phyloP scores from a whole-genome alignment of 2,329 filamentous ascomycete genomes.

The Aspergillus amoenus region DNA sequence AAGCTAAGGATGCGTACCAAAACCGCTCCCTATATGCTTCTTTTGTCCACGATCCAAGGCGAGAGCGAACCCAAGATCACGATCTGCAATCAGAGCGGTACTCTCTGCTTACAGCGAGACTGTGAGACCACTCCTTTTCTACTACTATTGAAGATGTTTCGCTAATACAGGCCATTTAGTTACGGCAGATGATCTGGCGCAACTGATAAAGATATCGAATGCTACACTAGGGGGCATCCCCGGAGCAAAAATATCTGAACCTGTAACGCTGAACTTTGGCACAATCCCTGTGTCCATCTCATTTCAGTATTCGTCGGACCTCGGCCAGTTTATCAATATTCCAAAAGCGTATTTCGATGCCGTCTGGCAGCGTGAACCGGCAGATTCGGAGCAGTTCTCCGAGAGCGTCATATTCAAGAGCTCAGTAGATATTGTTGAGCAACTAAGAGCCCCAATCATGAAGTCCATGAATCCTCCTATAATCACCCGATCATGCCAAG shows the following conservation, averaged over 20 bases:
- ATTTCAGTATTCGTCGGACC: slow-evolving; percentile 29
- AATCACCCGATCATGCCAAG: slow-evolving; percentile 27
- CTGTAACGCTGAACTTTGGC: slow-evolving; percentile 27
- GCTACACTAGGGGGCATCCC: slow-evolving; percentile 17
- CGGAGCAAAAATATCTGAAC: slow-evolving; percentile 22
- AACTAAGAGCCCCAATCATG: slow-evolving; percentile 30
- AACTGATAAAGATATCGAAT: slow-evolving; percentile 22
- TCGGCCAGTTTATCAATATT: slow-evolving; percentile 30
- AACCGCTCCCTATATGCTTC: slow-evolving; percentile 33
- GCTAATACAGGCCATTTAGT: slow-evolving; percentile 15
- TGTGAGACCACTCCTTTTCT: slow-evolving; percentile 20
- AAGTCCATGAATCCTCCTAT: slow-evolving; percentile 27
- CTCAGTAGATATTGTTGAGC: slow-evolving; percentile 30
- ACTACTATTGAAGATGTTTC: not conserved
- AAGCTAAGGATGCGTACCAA: slow-evolving; percentile 31
- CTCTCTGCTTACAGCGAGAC: slow-evolving; percentile 29
- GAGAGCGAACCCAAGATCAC: slow-evolving; percentile 34
- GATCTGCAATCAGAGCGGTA: slow-evolving; percentile 34
- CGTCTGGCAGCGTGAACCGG: slow-evolving; percentile 30
- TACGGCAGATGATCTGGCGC: slow-evolving; percentile 20
- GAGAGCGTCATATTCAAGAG: slow-evolving; percentile 30
- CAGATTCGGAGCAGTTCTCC: slow-evolving; percentile 28
- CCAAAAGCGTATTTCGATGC: slow-evolving; percentile 33
- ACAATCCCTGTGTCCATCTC: slow-evolving; percentile 25
- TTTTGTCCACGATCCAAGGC: slow-evolving; percentile 29